A percentile compares a stretch with the other conserved stretches of the same genome.
Conservation (phyloP, 306 rosid species). For the Hippophae gyantsensis region DNA sequence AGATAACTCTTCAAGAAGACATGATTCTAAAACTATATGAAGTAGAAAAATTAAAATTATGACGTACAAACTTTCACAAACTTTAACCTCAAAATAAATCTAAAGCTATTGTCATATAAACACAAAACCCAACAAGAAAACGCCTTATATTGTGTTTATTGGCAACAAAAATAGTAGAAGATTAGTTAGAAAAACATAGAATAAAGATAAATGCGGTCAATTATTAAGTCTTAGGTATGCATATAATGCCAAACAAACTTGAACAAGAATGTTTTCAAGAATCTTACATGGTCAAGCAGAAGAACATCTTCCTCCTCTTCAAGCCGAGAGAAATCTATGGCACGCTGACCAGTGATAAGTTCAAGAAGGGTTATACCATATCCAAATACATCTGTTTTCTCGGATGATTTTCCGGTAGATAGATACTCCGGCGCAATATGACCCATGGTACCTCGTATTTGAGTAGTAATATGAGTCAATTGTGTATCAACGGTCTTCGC, state of each 20-base stretch:
- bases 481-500: slow-evolving; percentile 69
- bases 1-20: too few relatives aligned
- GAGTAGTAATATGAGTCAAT: slow-evolving; percentile 87
- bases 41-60: too few relatives aligned
- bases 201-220: background rate
- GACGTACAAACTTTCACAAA: too few relatives aligned
- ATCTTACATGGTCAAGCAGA: slow-evolving; percentile 79
- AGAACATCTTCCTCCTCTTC: slow-evolving; percentile 94
- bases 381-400: slow-evolving; percentile 89
- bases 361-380: slow-evolving; percentile 93
- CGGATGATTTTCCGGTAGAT: slow-evolving; percentile 86
- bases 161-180: background rate
- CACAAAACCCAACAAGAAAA: too few relatives aligned
- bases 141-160: too few relatives aligned
- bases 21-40: too few relatives aligned
- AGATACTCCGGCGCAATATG: slow-evolving; percentile 94
- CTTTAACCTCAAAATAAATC: too few relatives aligned
- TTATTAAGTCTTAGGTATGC: background rate
- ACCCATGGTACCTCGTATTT: slow-evolving; percentile 94
- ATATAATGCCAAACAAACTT: too few relatives aligned
- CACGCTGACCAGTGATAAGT: slow-evolving; percentile 84
- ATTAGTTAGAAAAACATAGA: background rate
- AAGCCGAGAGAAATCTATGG: slow-evolving; percentile 70
- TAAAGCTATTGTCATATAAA: too few relatives aligned
- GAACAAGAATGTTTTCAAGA: background rate